Conservation (phyloP, 441 rosid species). For the Adansonia grandidieri region DNA sequence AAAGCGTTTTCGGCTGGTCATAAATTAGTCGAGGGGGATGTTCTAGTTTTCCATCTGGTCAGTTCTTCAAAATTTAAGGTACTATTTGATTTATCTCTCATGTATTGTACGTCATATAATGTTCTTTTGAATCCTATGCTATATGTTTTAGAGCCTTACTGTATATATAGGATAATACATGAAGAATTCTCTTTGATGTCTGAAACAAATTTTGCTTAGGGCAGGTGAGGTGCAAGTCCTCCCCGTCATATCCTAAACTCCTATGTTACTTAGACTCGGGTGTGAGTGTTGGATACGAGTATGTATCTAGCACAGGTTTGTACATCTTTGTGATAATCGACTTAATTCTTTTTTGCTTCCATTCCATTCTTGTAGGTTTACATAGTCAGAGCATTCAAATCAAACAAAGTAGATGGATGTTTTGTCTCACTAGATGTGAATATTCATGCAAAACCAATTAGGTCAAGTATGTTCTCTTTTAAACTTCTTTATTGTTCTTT, state of each 20-base stretch:
- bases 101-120: neutral
- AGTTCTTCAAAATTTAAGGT: constrained; percentile 58
- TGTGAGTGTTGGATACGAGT: too few relatives aligned
- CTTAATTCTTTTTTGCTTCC: neutral
- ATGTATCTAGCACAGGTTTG: too few relatives aligned
- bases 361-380: constrained; percentile 42
- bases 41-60: constrained; percentile 58
- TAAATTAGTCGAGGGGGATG: constrained; percentile 53
- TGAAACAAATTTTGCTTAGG: neutral
- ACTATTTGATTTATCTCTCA: constrained; percentile 7
- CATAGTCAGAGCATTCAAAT: constrained; percentile 42
- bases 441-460: constrained; percentile 33
- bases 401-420: constrained; percentile 13
- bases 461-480: constrained; percentile 23
- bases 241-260: neutral
- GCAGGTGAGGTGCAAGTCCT: neutral
- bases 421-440: constrained; percentile 21
- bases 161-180: neutral
- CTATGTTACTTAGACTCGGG: too few relatives aligned
- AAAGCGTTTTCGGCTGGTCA: constrained; percentile 50
- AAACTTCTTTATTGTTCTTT: constrained; percentile 26
- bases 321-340: too few relatives aligned
- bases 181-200: neutral
- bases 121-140: neutral
- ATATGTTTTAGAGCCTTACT: neutral